Evolutionary conservation across 306 rosid genomes (phyloP), one percentile per base, ranked within the genome.

Genomic region (Sophora flavescens): DNA sequence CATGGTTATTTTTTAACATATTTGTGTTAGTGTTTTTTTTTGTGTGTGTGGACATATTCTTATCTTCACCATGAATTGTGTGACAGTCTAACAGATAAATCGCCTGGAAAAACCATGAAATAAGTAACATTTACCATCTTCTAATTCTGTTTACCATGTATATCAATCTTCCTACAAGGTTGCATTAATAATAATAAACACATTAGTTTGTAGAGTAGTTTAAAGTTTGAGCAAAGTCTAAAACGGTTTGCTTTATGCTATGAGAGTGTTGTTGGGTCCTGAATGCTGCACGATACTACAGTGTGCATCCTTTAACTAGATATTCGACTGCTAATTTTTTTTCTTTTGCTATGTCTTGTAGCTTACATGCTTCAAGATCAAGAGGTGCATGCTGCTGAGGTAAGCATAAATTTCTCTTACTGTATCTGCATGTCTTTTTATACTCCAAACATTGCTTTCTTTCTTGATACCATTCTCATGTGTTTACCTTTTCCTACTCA

Each of bases 371-470:
- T 91, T 71, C 83, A 88, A 82, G 97, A 91, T 87, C 99, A 89
- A 84, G 99, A 95, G 75, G 97, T 88, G 80, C 91, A 91, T 69
- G 99, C 99, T 61, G 92, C 97, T 39, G 96, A 95, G 97, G 99
- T 95, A 83, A 39, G 38, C 72, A 9, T 74, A 11, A 42, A 28
- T 33, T 35, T 50, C 52, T 14, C 52, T 39, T 6, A 53, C 69
- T 17, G 28, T 41, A 36, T 77, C 68, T 44, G 22, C 60, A 14
- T 72, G 15, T 78, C 38, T 41, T 39, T 58, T 39, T 70, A 78
- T 42, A 32, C 38, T 71, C n/a, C 16, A 4, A 33, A 13, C 38
- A 2, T 60, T 59, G n/a, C 58, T 57, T 80, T 59, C 32, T 81
- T 38, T 67, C 69, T 39, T 65, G 63, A 60, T 64, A 47, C 39